These are phyloP conservation scores for Mycena pura DNA, from an alignment of 768 basidiomycete genomes.

Conservation along the genomic window DNA sequence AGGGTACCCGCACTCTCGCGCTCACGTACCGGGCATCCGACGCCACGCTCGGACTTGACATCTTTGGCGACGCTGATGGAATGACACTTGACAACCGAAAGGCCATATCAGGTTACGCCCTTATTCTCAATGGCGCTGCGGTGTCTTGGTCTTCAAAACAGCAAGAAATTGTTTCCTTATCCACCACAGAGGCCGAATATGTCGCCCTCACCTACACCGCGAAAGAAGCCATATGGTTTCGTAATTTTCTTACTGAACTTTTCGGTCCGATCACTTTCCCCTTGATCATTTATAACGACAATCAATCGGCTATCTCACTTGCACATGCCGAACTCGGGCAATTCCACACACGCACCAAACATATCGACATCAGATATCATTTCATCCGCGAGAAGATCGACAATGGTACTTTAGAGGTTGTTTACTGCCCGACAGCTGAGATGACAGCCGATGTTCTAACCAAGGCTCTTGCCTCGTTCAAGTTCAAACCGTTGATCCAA, in stretches of 20 bases:
- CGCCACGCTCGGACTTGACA: neutral
- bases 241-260: neutral
- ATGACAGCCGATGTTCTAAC: neutral
- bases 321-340: neutral
- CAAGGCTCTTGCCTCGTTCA: neutral
- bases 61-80: neutral
- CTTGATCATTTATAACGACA: too few species aligned
- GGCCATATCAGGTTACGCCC: neutral
- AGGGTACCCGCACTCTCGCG: neutral
- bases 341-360: neutral
- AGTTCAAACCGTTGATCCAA: neutral
- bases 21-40: neutral
- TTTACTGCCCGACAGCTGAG: neutral
- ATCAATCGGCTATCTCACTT: neutral
- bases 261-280: neutral
- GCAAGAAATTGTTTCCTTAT: too few species aligned
- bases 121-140: neutral
- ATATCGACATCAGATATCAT: neutral
- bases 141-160: neutral
- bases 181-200: too few species aligned
- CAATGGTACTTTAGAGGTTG: neutral
- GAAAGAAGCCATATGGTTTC: too few species aligned
- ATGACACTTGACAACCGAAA: neutral
- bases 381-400: neutral
- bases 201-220: too few species aligned